Conservation (phyloP, 768 basidiomycete species). For the Naematelia aurantialba region DNA sequence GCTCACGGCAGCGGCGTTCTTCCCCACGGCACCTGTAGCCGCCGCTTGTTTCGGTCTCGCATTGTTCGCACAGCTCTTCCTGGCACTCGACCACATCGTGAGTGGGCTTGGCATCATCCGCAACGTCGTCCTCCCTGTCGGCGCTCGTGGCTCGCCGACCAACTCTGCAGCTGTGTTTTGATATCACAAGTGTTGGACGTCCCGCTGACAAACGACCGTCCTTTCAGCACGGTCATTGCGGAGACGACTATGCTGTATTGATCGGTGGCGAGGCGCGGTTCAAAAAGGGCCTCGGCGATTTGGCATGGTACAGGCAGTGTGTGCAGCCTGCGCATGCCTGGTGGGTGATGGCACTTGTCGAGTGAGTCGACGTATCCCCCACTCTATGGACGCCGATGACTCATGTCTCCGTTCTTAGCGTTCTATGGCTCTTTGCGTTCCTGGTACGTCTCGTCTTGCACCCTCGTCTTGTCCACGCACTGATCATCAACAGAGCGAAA, state of each 20-base stretch:
- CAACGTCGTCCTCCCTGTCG: no score
- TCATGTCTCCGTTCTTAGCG: not conserved
- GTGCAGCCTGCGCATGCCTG: constrained; percentile 15
- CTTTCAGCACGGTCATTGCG: constrained; percentile 19
- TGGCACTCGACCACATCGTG: constrained; percentile 19
- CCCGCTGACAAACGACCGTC: no score
- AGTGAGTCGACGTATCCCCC: constrained; percentile 52
- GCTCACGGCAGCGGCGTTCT: constrained; percentile 3
- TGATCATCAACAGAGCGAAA: not conserved
- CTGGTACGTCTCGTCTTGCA: not conserved
- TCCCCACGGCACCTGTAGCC: constrained; percentile 1
- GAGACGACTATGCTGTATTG: constrained; percentile 10
- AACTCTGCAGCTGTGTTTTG: no score
- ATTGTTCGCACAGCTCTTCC: constrained; percentile 6
- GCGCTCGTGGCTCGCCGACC: no score
- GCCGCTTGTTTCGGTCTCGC: not conserved
- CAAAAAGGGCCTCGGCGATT: constrained; percentile 12
- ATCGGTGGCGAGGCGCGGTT: constrained; percentile 6
- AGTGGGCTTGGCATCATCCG: constrained; percentile 2
- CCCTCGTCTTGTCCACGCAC: not conserved
- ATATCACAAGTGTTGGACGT: no score
- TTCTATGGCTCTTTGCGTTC: not conserved
- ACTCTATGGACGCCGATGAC: not conserved
- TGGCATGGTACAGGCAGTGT: constrained; percentile 16
- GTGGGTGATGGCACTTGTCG: constrained; percentile 18